Evolutionary conservation across 2,329 filamentous ascomycete species (phyloP).

Genomic region (Periconia macrospinosa): DNA sequence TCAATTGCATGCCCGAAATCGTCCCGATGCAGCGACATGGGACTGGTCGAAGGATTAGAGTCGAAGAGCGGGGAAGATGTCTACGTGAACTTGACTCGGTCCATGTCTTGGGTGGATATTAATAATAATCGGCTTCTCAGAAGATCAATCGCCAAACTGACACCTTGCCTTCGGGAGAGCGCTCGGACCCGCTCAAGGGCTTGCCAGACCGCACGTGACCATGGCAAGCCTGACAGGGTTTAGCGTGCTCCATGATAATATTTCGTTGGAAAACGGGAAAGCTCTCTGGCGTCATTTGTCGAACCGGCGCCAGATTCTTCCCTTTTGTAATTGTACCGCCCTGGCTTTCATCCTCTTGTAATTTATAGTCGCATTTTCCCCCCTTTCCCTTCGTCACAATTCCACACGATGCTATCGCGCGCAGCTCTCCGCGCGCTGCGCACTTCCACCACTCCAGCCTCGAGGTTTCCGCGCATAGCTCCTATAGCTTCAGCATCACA

Average conservation of each 20-base stretch:
- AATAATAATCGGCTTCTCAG: background rate
- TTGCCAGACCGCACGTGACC: no score
- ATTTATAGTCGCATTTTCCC: conserved; percentile 15
- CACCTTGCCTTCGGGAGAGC: background rate
- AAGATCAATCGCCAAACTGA: background rate
- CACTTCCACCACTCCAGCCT: conserved; percentile 19
- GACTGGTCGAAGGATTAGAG: conserved; percentile 9
- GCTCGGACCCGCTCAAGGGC: no score
- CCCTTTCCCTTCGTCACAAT: background rate
- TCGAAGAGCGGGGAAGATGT: background rate
- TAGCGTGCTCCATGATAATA: no score
- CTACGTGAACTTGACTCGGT: background rate
- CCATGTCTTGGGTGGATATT: background rate
- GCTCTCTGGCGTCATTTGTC: background rate
- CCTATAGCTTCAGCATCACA: conserved; percentile 30
- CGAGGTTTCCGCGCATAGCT: conserved; percentile 26
- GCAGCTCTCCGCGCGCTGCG: conserved; percentile 35
- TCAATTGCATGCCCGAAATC: conserved; percentile 42
- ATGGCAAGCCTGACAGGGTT: no score
- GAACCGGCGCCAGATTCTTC: background rate
- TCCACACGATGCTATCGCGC: conserved; percentile 36
- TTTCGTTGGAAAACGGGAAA: no score
- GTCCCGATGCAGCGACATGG: conserved; percentile 37
- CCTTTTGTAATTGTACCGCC: background rate
- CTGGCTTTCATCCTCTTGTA: conserved; percentile 11